phyloP scores from a whole-genome alignment of 768 basidiomycete species.

The Leccinum rimulosum region DNA sequence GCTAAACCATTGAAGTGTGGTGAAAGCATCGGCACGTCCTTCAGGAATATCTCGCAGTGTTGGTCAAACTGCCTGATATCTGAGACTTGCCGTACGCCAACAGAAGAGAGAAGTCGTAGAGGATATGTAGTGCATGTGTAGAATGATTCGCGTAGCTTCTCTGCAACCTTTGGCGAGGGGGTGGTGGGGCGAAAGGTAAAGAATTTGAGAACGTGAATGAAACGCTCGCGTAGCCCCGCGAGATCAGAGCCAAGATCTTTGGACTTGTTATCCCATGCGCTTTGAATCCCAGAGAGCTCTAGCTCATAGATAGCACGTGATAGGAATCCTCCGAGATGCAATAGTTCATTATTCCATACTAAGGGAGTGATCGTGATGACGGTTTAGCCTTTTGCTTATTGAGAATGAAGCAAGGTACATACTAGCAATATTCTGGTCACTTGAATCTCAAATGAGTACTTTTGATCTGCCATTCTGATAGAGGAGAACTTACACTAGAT shows the following conservation, averaged over 20 bases:
- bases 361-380: not conserved
- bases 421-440: not conserved
- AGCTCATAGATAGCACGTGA: not conserved
- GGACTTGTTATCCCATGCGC: not conserved
- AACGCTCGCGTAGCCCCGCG: not conserved
- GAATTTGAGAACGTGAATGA: conserved; percentile 9
- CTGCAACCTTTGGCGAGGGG: conserved; percentile 66
- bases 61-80: conserved; percentile 39
- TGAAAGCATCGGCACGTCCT: conserved; percentile 69
- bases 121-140: conserved; percentile 51
- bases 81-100: conserved; percentile 54
- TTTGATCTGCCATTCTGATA: not conserved
- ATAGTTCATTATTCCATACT: not conserved
- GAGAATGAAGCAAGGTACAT: not conserved
- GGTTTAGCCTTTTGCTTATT: not conserved
- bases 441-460: not conserved
- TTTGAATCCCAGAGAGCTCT: not conserved
- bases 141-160: conserved; percentile 70
- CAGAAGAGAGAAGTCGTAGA: not conserved
- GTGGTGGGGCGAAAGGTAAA: conserved; percentile 38
- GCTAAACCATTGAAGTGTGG: conserved; percentile 51
- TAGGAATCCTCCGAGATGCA: not conserved
- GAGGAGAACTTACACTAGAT: not conserved
- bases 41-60: conserved; percentile 37
- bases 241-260: not conserved